Evolutionary conservation across 352 stramenopile genomes (phyloP).

Genomic region (Phytophthora europaea): DNA sequence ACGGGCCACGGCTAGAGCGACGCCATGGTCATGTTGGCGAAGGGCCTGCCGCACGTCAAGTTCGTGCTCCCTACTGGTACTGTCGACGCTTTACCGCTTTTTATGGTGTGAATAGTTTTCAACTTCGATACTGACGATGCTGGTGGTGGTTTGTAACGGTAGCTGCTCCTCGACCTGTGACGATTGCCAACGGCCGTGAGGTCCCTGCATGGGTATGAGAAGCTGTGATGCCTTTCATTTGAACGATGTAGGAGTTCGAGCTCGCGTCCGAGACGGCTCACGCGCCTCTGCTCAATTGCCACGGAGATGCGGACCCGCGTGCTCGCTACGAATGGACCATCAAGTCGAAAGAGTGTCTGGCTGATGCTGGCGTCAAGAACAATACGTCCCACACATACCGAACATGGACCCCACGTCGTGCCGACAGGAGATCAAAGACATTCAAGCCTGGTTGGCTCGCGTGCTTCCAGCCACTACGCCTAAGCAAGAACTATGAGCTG

Average conservation of each 20-base stretch:
- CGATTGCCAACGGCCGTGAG: conserved; percentile 92
- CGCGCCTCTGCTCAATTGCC: conserved; percentile 76
- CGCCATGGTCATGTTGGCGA: conserved; percentile 61
- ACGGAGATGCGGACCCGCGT: conserved; percentile 66
- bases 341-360: conserved; percentile 55
- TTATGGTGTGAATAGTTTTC: no score
- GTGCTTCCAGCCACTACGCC: conserved; percentile 41
- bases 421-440: conserved; percentile 64
- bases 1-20: conserved; percentile 90
- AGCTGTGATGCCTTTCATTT: neutral
- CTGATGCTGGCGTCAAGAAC: conserved; percentile 51
- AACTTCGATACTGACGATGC: no score
- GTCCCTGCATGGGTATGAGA: conserved; percentile 91
- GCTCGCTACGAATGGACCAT: conserved; percentile 60
- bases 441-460: conserved; percentile 59
- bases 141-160: no score
- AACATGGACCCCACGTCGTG: conserved; percentile 65
- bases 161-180: conserved; percentile 92
- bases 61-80: no score
- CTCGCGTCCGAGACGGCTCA: conserved; percentile 53
- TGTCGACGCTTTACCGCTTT: no score
- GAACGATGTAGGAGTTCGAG: conserved; percentile 44
- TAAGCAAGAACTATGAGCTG: conserved; percentile 20
- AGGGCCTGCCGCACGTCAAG: conserved; percentile 76
- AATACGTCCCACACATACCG: conserved; percentile 72